Evolutionary conservation across 2,329 filamentous ascomycete genomes (phyloP).

Genomic region (Trichoderma endophyticum): DNA sequence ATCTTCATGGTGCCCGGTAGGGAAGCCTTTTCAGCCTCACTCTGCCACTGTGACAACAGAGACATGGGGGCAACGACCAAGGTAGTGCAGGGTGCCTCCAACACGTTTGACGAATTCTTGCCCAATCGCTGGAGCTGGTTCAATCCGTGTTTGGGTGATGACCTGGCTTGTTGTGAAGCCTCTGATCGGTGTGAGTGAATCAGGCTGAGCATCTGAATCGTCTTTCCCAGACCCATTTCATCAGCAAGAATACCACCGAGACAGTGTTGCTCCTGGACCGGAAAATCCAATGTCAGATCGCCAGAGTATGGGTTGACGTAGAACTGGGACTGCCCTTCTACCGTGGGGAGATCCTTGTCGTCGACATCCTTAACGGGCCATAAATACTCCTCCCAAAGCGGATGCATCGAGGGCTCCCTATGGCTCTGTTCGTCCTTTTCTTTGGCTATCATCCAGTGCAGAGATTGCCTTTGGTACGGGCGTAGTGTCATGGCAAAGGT

Average conservation of each 20-base stretch:
- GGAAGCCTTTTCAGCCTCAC: constrained; percentile 88
- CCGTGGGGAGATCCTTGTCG: constrained; percentile 66
- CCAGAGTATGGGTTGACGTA: constrained; percentile 98
- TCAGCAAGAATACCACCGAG: constrained; percentile 90
- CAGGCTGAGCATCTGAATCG: constrained; percentile 95
- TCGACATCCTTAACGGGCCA: constrained; percentile 90
- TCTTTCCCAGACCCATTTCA: constrained; percentile 97
- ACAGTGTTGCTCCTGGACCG: constrained; percentile 90
- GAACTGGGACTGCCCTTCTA: constrained; percentile 69
- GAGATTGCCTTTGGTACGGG: constrained; percentile 90
- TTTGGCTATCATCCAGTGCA: constrained; percentile 95
- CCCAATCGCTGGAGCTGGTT: constrained; percentile 62
- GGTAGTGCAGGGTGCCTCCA: constrained; percentile 80
- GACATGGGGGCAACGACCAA: constrained; percentile 97
- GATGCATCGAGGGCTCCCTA: constrained; percentile 84
- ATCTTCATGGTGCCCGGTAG: constrained; percentile 76
- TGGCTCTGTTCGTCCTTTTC: constrained; percentile 74
- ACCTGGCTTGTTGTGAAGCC: constrained; percentile 39
- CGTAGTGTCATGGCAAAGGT: constrained; percentile 81
- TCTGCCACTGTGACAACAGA: constrained; percentile 93
- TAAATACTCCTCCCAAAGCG: constrained; percentile 90
- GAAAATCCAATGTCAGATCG: constrained; percentile 87
- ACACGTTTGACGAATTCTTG: constrained; percentile 53
- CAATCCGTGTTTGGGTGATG: constrained; percentile 40
- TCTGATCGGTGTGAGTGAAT: constrained; percentile 78